phyloP scores from a whole-genome alignment of 805 yeast genomes.

The Pichia scutulata region DNA sequence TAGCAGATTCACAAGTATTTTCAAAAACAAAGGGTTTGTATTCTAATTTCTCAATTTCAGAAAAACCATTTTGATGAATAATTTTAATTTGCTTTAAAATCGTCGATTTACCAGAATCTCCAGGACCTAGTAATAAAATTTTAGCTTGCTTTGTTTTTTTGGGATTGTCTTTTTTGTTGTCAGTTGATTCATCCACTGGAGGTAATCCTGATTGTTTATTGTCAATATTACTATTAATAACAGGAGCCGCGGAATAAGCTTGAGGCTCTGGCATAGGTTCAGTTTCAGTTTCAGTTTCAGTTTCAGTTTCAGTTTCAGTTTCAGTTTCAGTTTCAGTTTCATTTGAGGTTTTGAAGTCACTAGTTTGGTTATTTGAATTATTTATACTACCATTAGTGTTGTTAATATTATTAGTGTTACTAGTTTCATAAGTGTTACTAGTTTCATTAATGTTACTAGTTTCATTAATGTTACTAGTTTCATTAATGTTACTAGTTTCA shows the following conservation, averaged over 20 bases:
- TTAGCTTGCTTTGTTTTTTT: slow-evolving; percentile 46
- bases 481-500: not conserved
- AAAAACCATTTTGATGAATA: slow-evolving; percentile 63
- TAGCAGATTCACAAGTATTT: slow-evolving; percentile 71
- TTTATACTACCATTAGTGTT: not conserved
- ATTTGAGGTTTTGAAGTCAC: not conserved
- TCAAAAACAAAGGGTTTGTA: slow-evolving; percentile 74
- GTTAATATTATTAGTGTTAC: not conserved
- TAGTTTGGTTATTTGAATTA: not conserved
- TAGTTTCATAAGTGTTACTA: not conserved
- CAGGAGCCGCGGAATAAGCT: not conserved
- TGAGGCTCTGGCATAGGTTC: too few species aligned
- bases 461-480: too few species aligned
- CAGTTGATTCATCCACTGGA: not conserved
- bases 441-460: not conserved
- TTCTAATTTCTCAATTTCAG: slow-evolving; percentile 62
- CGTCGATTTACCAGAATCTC: slow-evolving; percentile 79
- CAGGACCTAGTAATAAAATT: slow-evolving; percentile 77
- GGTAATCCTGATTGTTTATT: not conserved
- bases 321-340: too few species aligned
- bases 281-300: too few species aligned
- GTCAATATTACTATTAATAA: too few species aligned
- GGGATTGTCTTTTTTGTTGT: not conserved
- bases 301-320: too few species aligned
- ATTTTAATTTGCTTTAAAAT: slow-evolving; percentile 78